Evolutionary conservation across 2,329 filamentous ascomycete genomes (phyloP), one percentile per base, ranked within the genome.

Genomic region (Elsinoe fawcettii): DNA sequence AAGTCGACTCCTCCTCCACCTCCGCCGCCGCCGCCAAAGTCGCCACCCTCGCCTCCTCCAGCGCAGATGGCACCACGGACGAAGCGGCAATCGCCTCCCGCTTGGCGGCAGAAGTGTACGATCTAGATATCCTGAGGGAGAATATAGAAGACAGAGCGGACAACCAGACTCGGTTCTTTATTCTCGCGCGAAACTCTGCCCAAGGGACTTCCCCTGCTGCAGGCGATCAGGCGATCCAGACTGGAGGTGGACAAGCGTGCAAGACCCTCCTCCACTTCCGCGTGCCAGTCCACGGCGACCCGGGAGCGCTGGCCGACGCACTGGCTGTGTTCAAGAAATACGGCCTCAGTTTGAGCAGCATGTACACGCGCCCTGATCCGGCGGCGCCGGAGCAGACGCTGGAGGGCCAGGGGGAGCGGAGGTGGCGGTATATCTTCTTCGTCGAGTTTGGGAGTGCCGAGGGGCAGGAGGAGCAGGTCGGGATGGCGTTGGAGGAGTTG

Each of bases 401-500:
- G n/a, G 2, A 7, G 32, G 12, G 2, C 3, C 6, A 8, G 6
- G 20, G 49, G 16, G 32, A 25, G 49, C 8, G 34, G 8, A 39
- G 54, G 54, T 97, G 95, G 82, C 85, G 95, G 69, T 97, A 97
- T 73, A 81, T 96, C 36, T 96, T 97, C 74, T 91, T 97, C 68
- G 85, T 96, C 27, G 92, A 97, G 75, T 90, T 95, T 65, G 81
- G 87, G 69, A 79, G 58, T 22, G 65, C 69, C 57, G 27, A 16
- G 6, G 56, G 23, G 12, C 44, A 51, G 14, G 56, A 36, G 18
- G 47, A 46, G 16, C 75, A 77, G 60, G 84, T 90, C 14, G 77
- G 80, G 59, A 72, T 71, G 20, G 86, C 83, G 23, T 70, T 91
- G 67, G 74, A 73, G 53, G 79, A 80, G 61, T 75, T 90, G 62